Base-by-base conservation (phyloP, 208 protist species). In the Acanthamoeba culbertsoni region DNA sequence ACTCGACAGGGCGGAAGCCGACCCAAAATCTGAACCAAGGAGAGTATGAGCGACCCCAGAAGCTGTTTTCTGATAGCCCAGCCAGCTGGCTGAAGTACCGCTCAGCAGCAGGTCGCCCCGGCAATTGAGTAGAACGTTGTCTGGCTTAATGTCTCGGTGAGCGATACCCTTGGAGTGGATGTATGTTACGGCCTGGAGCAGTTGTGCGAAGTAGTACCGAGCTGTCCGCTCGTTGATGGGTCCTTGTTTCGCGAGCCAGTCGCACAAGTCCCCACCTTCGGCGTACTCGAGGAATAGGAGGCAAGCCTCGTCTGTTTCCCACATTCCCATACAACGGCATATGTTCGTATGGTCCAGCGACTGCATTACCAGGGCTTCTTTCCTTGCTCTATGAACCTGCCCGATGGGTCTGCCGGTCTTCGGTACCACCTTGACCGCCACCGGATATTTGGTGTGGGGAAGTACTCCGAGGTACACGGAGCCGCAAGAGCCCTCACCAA, bases 131-230 rank as follows among this genome's bases (percentile, higher is more conserved):
- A 89, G n/a, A 20, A 89, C 42, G 14, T 89, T 89, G 4, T 89
- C 48, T 18, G 79, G 79, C 48, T 89, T 89, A 48, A 89, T 89
- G 79, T 89, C 79, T 6, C 79, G 48, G 79, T 89, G 79, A 0
- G 35, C 79, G 35, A 40, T 10, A 31, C 79, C 79, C 31, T 0
- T 14, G 79, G 28, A 2, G 28, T 89, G 79, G n/a, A 89, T 1
- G 28, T 89, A 35, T 10, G 45, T 33, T 2, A 89, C 79, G 40
- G 46, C 79, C 2, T 8, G 6, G n/a, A 89, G 79, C 35, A 89
- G 79, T 35, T 89, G 46, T 0, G n/a, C 0, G 79, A 89, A 89
- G 28, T 43, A 48, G 28, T 16, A 40, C 6, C 79, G 48, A 2
- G 79, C 79, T 1, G 45, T 28, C 12, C 51, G 18, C n/a, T 89